Percentiles rank a stretch among this genome's conserved stretches.
phyloP scores from a whole-genome alignment of 2,329 filamentous ascomycete species.

The Exophiala sp. region DNA sequence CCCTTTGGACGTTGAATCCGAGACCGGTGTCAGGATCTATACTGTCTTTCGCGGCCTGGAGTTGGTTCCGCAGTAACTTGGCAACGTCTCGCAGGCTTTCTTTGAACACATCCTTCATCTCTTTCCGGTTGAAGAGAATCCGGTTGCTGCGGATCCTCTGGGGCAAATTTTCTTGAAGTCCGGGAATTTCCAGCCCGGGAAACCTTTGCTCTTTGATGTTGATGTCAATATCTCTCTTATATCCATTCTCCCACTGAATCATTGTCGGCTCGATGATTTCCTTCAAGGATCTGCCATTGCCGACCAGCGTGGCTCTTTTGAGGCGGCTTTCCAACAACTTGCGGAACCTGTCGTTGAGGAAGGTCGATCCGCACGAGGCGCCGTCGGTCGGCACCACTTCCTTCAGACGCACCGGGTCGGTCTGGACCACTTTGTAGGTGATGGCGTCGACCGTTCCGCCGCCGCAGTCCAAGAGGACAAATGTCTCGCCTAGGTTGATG shows the following conservation, averaged over 20 bases:
- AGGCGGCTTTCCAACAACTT: neutral
- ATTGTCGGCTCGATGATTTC: slow-evolving; percentile 12
- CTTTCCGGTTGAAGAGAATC: slow-evolving; percentile 8
- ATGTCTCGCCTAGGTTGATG: slow-evolving; percentile 32
- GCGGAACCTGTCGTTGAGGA: slow-evolving; percentile 31
- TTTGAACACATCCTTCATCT: slow-evolving; percentile 27
- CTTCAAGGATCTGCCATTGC: neutral
- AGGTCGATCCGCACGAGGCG: slow-evolving; percentile 32
- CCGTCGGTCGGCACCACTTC: slow-evolving; percentile 25
- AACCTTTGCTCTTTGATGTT: slow-evolving; percentile 1
- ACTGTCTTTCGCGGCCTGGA: slow-evolving; percentile 28
- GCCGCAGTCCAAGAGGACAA: slow-evolving; percentile 93
- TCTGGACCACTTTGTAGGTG: slow-evolving; percentile 13
- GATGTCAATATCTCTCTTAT: slow-evolving; percentile 4
- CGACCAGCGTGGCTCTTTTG: slow-evolving; percentile 7
- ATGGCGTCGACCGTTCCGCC: slow-evolving; percentile 80
- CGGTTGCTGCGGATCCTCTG: neutral
- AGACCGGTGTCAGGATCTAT: neutral
- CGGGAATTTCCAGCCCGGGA: neutral
- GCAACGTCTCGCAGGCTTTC: slow-evolving; percentile 18
- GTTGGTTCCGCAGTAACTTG: slow-evolving; percentile 25
- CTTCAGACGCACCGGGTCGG: slow-evolving; percentile 9
- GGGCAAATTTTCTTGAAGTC: neutral
- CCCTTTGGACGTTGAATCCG: slow-evolving; percentile 27
- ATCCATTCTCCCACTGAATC: slow-evolving; percentile 17